These are phyloP conservation scores for Neltuma alba DNA, from an alignment of 306 rosid genomes.

Conservation along the genomic window DNA sequence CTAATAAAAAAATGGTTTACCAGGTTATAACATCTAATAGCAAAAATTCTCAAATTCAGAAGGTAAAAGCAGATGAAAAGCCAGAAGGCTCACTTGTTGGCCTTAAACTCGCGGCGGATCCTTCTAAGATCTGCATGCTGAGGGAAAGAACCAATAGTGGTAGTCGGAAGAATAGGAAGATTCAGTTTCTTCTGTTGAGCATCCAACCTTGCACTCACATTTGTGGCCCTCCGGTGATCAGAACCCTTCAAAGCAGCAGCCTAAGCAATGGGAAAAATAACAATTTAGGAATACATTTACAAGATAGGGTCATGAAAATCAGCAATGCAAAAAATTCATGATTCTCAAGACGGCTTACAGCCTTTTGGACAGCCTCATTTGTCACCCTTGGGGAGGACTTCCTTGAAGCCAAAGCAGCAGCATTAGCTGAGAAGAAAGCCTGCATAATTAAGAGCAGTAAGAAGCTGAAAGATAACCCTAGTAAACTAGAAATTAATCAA, in stretches of 20 bases:
- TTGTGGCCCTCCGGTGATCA: conserved; percentile 68
- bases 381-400: conserved; percentile 86
- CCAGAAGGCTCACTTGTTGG: conserved; percentile 59
- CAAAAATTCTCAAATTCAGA: background rate
- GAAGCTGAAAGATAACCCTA: conserved; percentile 23
- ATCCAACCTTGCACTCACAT: conserved; percentile 70
- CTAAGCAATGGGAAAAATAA: conserved; percentile 40
- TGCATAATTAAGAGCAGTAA: conserved; percentile 39
- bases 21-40: conserved; percentile 15
- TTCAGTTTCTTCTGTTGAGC: conserved; percentile 82
- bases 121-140: conserved; percentile 80
- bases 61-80: conserved; percentile 5
- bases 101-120: conserved; percentile 85
- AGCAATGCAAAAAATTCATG: conserved; percentile 12
- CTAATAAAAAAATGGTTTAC: conserved; percentile 38
- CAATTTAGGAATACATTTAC: conserved; percentile 18
- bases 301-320: background rate
- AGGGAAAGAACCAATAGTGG: conserved; percentile 90
- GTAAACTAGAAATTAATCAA: background rate
- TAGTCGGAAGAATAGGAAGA: conserved; percentile 85
- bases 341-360: conserved; percentile 51
- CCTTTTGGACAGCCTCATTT: conserved; percentile 79
- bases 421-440: conserved; percentile 75
- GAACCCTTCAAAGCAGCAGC: conserved; percentile 81
- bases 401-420: conserved; percentile 73